Conservation (phyloP, 345 rosid species). For the Stellera chamaejasme region DNA sequence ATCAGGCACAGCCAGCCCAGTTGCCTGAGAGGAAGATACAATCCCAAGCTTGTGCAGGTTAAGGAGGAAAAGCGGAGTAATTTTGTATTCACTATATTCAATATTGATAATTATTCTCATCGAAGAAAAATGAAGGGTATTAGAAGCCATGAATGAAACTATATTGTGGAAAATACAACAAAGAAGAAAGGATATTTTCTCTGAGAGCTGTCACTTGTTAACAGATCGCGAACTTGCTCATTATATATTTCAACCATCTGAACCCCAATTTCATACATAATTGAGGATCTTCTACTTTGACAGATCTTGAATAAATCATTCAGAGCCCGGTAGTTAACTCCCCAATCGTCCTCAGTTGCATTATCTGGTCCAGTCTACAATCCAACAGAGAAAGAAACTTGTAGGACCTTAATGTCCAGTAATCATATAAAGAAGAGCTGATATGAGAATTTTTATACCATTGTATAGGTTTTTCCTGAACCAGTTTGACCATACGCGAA, state of each 20-base stretch:
- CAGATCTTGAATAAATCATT: conserved; percentile 69
- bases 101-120: neutral
- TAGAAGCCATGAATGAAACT: neutral
- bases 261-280: conserved; percentile 53
- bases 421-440: conserved; percentile 3
- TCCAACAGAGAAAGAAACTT: conserved; percentile 5
- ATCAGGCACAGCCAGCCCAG: conserved; percentile 89
- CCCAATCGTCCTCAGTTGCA: conserved; percentile 69
- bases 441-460: conserved; percentile 34
- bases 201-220: conserved; percentile 44
- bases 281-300: conserved; percentile 42
- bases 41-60: conserved; percentile 77
- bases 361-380: conserved; percentile 63
- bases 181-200: conserved; percentile 71
- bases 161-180: neutral
- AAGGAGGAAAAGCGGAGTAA: conserved; percentile 34
- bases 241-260: conserved; percentile 96
- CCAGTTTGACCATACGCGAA: conserved; percentile 99
- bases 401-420: conserved; percentile 4
- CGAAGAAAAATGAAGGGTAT: no score
- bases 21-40: conserved; percentile 34
- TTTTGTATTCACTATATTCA: no score
- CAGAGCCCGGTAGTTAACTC: conserved; percentile 83
- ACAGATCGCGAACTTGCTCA: conserved; percentile 78
- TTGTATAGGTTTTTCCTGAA: conserved; percentile 90